These are phyloP conservation scores for Globisporangium nagaii DNA, from an alignment of 352 stramenopile species.

Conservation along the genomic window DNA sequence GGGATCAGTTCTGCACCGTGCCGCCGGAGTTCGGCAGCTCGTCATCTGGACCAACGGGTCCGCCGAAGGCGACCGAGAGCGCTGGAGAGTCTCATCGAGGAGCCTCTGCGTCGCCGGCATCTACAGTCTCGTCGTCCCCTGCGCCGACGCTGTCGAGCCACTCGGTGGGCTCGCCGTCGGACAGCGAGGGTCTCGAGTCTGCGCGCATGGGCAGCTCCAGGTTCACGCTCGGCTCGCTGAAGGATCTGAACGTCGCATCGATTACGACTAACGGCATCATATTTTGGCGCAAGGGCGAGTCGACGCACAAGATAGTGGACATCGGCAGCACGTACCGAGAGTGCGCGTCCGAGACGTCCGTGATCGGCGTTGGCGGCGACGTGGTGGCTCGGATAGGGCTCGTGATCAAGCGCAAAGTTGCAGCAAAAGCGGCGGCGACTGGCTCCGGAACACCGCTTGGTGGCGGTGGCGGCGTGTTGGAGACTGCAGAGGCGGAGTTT, in stretches of 20 bases:
- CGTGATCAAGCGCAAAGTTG: slow-evolving; percentile 38
- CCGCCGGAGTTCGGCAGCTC: slow-evolving; percentile 5
- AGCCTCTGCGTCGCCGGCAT: background rate
- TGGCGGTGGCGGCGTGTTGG: background rate
- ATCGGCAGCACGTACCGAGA: slow-evolving; percentile 31
- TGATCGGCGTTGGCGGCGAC: slow-evolving; percentile 53
- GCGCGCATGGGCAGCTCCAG: slow-evolving; percentile 7
- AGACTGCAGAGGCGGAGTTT: background rate
- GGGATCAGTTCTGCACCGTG: slow-evolving; percentile 38
- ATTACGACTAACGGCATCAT: slow-evolving; percentile 58
- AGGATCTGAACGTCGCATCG: slow-evolving; percentile 55
- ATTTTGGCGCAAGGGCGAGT: slow-evolving; percentile 57
- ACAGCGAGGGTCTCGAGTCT: background rate
- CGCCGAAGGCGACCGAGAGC: background rate
- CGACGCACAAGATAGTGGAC: slow-evolving; percentile 26
- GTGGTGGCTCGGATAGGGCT: slow-evolving; percentile 42
- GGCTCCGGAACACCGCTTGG: background rate
- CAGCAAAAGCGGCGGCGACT: background rate
- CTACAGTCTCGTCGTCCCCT: slow-evolving; percentile 1
- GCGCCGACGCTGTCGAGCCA: slow-evolving; percentile 3
- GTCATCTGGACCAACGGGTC: background rate
- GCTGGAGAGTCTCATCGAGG: background rate
- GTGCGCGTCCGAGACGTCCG: slow-evolving; percentile 28
- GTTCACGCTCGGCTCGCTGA: slow-evolving; percentile 42
- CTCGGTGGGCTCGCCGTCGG: background rate